Conservation (phyloP, 345 rosid species). For the Citrus maxima region DNA sequence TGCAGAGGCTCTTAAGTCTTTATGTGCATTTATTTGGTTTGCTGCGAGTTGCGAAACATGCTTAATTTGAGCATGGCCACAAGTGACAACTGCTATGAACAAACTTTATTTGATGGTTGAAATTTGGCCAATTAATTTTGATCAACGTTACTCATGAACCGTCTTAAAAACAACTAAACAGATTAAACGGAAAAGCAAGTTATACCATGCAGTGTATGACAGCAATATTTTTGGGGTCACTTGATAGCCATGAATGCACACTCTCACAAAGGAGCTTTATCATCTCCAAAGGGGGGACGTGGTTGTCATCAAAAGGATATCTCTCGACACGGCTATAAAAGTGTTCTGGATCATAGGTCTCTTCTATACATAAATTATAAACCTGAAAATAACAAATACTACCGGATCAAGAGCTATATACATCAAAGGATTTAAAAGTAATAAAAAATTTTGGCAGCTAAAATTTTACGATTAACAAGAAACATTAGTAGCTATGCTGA, state of each 20-base stretch:
- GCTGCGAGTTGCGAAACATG: background rate
- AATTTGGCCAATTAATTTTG: background rate
- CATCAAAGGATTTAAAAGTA: background rate
- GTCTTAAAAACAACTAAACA: background rate
- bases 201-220: constrained; percentile 93
- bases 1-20: background rate
- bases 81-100: background rate
- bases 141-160: background rate
- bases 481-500: background rate
- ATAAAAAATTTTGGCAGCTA: background rate
- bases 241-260: constrained; percentile 75
- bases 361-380: constrained; percentile 84
- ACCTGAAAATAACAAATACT: constrained; percentile 32
- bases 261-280: constrained; percentile 74
- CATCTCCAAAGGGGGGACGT: constrained; percentile 81
- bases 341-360: constrained; percentile 64
- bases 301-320: constrained; percentile 90
- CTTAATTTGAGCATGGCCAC: background rate
- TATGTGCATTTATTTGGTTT: background rate
- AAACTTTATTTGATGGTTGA: background rate
- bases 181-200: background rate
- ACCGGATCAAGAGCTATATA: background rate
- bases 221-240: constrained; percentile 69
- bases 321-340: constrained; percentile 80
- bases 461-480: background rate